phyloP scores from a whole-genome alignment of 169 alveolate genomes.

The Eimeria tenella region DNA sequence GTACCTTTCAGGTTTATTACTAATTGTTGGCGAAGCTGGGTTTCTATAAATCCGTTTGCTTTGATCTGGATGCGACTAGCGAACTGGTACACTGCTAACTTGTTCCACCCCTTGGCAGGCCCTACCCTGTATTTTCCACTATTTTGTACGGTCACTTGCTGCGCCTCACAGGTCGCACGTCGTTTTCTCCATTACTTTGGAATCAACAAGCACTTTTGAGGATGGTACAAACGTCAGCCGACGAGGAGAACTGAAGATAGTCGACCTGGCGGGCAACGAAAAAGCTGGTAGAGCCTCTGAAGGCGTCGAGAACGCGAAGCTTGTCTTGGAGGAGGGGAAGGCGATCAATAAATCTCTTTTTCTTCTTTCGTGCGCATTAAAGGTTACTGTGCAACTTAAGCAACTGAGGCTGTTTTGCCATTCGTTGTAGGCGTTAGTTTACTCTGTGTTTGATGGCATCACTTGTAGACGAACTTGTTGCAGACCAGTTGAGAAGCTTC shows the following conservation, averaged over 20 bases:
- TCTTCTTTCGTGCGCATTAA: constrained; percentile 70
- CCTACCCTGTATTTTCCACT: neutral
- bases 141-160: neutral
- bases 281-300: constrained; percentile 87
- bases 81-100: too few species aligned
- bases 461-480: neutral
- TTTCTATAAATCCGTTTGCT: too few species aligned
- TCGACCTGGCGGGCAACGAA: constrained; percentile 88
- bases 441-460: neutral
- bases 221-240: constrained; percentile 85
- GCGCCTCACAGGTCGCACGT: constrained; percentile 86
- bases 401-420: neutral
- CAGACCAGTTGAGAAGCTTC: too few species aligned
- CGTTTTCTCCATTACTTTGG: constrained; percentile 87
- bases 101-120: too few species aligned
- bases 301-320: constrained; percentile 86
- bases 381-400: neutral
- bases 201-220: constrained; percentile 83
- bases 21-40: too few species aligned
- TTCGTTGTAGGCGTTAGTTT: neutral
- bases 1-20: neutral
- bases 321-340: constrained; percentile 86
- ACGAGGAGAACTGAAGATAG: constrained; percentile 86
- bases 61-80: too few species aligned
- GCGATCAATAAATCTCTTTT: constrained; percentile 86